phyloP scores from a whole-genome alignment of 176 grass and related monocot species.

The Hsuehochloa calcarea region DNA sequence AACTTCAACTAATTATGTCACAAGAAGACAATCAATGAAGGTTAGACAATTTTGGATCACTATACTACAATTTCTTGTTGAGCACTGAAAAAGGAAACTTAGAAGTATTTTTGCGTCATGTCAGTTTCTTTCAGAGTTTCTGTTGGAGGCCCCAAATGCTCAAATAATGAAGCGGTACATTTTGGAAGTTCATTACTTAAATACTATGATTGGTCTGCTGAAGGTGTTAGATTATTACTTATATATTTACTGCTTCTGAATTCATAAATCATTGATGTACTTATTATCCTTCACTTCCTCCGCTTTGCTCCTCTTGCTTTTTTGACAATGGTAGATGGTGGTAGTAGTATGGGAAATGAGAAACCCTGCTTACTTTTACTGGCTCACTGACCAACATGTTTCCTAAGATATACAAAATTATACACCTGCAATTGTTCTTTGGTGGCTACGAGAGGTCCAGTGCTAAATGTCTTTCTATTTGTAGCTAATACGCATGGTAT shows the following conservation, averaged over 20 bases:
- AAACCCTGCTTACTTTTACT: conserved; percentile 12
- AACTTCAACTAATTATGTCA: conserved; percentile 90
- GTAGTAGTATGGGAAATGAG: conserved; percentile 12
- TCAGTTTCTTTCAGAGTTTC: conserved; percentile 98
- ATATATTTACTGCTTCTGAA: not conserved
- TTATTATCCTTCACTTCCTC: not conserved
- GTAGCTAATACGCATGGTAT: not conserved
- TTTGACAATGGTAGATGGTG: not conserved
- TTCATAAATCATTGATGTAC: conserved; percentile 19
- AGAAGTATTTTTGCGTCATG: conserved; percentile 21
- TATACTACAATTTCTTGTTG: conserved; percentile 4
- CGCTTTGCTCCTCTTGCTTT: not conserved
- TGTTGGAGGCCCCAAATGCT: conserved; percentile 82
- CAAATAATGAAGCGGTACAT: conserved; percentile 99
- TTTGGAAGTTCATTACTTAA: conserved; percentile 77
- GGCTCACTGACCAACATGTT: not conserved
- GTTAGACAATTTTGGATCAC: conserved; percentile 42
- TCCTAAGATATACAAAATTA: not conserved
- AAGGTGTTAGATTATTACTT: conserved; percentile 68
- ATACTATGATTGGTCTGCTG: conserved; percentile 71
- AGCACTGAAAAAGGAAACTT: conserved; percentile 8
- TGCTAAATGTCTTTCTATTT: conserved; percentile 18
- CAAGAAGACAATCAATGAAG: conserved; percentile 97
- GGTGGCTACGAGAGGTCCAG: conserved; percentile 2
- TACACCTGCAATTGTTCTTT: not conserved